phyloP scores from a whole-genome alignment of 2,329 filamentous ascomycete genomes.

The Colletotrichum spaethianum region DNA sequence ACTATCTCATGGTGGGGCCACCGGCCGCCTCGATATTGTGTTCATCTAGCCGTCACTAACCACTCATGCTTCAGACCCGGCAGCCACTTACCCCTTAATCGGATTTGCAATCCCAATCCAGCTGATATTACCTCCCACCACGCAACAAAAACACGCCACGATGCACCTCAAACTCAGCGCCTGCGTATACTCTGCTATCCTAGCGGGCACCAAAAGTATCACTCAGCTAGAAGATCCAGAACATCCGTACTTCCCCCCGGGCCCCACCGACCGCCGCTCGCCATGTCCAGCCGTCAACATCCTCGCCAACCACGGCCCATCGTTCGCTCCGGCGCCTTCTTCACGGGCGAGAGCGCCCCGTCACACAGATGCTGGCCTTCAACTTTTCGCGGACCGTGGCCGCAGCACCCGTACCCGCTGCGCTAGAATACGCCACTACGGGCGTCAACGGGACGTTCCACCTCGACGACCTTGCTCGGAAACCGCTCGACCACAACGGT shows the following conservation, averaged over 20 bases:
- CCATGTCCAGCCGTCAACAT: slow-evolving; percentile 24
- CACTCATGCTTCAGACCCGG: neutral
- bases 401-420: slow-evolving; percentile 11
- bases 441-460: slow-evolving; percentile 24
- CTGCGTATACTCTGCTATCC: neutral
- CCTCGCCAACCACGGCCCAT: slow-evolving; percentile 29
- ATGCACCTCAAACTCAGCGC: slow-evolving; percentile 7
- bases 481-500: slow-evolving; percentile 26
- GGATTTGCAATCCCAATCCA: neutral
- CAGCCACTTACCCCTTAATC: neutral
- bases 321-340: slow-evolving; percentile 17
- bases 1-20: too few relatives aligned
- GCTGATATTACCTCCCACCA: neutral
- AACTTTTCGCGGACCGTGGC: slow-evolving; percentile 21
- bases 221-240: slow-evolving; percentile 4
- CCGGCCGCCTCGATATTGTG: too few relatives aligned
- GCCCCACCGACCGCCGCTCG: slow-evolving; percentile 12
- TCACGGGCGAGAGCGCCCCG: slow-evolving; percentile 21
- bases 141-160: neutral
- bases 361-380: slow-evolving; percentile 18
- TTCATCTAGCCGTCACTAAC: neutral
- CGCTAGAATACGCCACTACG: slow-evolving; percentile 12
- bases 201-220: neutral
- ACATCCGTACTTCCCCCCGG: neutral
- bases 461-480: slow-evolving; percentile 29